Base-by-base conservation (phyloP, 441 rosid species). In the Cnidoscolus chayamansa region DNA sequence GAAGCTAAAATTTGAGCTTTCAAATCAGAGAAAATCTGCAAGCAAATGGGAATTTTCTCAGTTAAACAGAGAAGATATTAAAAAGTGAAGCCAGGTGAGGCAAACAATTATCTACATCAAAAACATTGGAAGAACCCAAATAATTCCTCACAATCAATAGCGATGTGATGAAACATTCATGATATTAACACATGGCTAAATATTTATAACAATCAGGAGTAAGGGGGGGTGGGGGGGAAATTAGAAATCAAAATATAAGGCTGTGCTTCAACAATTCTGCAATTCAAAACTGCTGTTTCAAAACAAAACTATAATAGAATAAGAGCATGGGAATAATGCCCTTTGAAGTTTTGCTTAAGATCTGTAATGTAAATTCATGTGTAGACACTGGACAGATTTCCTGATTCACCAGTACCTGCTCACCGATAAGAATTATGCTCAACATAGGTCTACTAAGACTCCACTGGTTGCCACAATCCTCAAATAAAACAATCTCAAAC, bases 381-480 rank as follows among this genome's bases (percentile, higher is more conserved):
- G 19, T 54, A 1, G 25, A 25, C 25, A 25, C 25, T 13, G 0
- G 35, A 47, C 45, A 40, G 45, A 40, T 40, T 19, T 56, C 1
- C 6, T 5, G 30, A 16, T 15, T 30, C 54, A 31, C 31, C 49
- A 12, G 12, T 77, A 96, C 99, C 93, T 93, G 97, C 74, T 93
- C 96, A 72, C 83, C 92, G 51, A 96, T 83, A 74, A 96, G 93
- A 84, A 92, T 89, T 83, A 96, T 85, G 86, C 97, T 91, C 78
- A 96, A 80, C 94, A 96, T 93, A 48, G 99, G 98, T 74, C 97
- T 89, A 86, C 99, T 92, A 63, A 96, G 93, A 83, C 98, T 96
- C 99, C 99, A 96, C 70, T 91, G 97, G 76, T 91, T 96, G 75
- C 97, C 91, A 81, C 98, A 93, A 71, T 96, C 99, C 86, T 96